Evolutionary conservation across 2,329 filamentous ascomycete species (phyloP), one percentile per base, ranked within the genome.

Genomic region (Trichoderma semiorbis): DNA sequence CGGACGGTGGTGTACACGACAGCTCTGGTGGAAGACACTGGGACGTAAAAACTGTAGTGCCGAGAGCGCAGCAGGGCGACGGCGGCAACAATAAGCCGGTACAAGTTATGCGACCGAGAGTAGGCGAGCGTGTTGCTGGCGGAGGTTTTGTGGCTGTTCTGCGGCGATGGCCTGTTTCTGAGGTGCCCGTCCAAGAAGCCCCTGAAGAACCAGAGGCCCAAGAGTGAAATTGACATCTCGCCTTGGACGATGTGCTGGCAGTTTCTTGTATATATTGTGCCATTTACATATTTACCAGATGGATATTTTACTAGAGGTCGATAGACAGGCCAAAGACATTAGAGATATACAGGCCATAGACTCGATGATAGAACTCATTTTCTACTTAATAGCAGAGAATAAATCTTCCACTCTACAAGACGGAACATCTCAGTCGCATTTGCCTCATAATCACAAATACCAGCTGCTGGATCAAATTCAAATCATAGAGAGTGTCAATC

Each of bases 11-110:
- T 69, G 84, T 84, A 4, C 82, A 84, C n/a, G 86, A 84, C 39
- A 78, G 81, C 5, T 81, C 81, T 10, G 85, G 85, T 7, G 88
- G 90, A 2, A 84, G 88, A 73, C 84, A 88, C 74, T 92, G 90
- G 90, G 89, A 91, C 78, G 84, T 92, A 21, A 85, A 88, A 75
- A 83, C 83, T 63, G 86, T 84, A 3, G 73, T 77, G 61, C 78
- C 80, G 5, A 80, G 74, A 73, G 73, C 71, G 34, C 73, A 73
- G 11, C 53, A 72, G 34, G 76, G 68, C 12, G 74, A 75, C 7
- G 73, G 72, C 2, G 74, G 71, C 7, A 71, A 76, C 8, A 71
- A 72, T 3, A 74, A 76, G 36, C 72, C 76, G 36, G 82, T 82
- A 3, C 79, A 82, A 62, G 78, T 84, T 11, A 83, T 84, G 78